Base-by-base conservation (phyloP, 2,329 filamentous ascomycete genomes). In the Stachybotrys chartarum region DNA sequence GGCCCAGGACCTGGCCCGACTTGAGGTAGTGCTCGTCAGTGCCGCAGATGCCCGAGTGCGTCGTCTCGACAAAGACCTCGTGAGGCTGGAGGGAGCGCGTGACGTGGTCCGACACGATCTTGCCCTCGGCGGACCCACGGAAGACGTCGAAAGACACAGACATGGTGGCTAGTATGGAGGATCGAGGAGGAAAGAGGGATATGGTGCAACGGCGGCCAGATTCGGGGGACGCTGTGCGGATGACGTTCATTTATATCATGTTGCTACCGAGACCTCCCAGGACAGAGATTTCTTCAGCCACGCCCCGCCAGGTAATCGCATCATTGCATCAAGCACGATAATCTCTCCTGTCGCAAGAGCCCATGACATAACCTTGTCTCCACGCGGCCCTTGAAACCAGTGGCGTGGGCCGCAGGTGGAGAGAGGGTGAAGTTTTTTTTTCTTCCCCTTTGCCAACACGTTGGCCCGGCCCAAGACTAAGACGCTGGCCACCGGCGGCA, bases 1-100 rank as follows among this genome's bases (percentile, higher is more conserved):
- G 74, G 17, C 74, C 74, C 1, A 76, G 61, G 17, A 31, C 56
- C 14, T 48, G 12, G 6, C 52, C 56, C 5, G 39, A 12, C 7
- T 39, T 46, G 8, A 53, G 51, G 45, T 54, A 60, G 17, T 61
- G 59, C 47, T 54, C 56, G 44, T 61, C 59, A 7, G 59, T 61
- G 10, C 59, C 58, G n/a, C 60, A 61, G 18, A 61, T 14, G n/a
- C 60, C 60, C 16, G 59, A 61, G n/a, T 56, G 54, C 1, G 59
- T 58, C 46, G 57, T 54, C 24, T 53, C 42, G 35, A 61, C 39
- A 12, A 55, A 54, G 30, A 58, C 59, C 31, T 58, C 54, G 14
- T 54, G 45, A 14, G 46, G 51, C 10, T 32, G 1, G 30, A 51
- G 30, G 30, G 49, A 32, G 18, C 49, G 18, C 7, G 18, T 32